Conservation (phyloP, 768 basidiomycete species). For the Hygrophorus pudorinus region DNA sequence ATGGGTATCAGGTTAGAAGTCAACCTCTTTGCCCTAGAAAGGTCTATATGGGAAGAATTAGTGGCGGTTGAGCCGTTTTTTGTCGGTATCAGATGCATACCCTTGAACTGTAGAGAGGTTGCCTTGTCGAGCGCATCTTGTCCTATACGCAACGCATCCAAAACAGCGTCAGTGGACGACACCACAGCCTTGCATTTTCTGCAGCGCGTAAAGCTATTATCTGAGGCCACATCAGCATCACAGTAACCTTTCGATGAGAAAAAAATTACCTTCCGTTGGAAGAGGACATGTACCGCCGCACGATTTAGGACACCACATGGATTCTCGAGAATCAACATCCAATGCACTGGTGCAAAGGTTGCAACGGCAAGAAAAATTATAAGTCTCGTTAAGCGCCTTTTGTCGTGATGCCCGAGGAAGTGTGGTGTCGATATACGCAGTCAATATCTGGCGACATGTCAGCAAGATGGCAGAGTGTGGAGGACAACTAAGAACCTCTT, state of each 20-base stretch:
- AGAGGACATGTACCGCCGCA: conserved; percentile 58
- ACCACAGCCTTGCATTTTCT: conserved; percentile 42
- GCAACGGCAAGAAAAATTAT: conserved; percentile 73
- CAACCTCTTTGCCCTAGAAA: conserved; percentile 43
- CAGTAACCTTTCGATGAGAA: not conserved
- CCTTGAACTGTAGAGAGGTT: conserved; percentile 44
- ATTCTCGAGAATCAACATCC: conserved; percentile 53
- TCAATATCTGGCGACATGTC: conserved; percentile 48
- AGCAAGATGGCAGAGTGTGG: not conserved
- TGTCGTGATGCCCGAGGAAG: conserved; percentile 49
- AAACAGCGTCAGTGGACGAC: conserved; percentile 37
- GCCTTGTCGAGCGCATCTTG: conserved; percentile 73
- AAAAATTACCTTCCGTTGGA: conserved; percentile 47
- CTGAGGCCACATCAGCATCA: conserved; percentile 21
- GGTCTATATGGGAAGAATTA: conserved; percentile 31
- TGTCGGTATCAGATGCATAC: conserved; percentile 21
- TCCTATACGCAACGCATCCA: conserved; percentile 59
- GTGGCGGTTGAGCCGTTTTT: not conserved
- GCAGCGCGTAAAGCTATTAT: conserved; percentile 40
- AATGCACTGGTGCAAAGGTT: conserved; percentile 32
- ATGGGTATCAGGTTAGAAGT: conserved; percentile 59
- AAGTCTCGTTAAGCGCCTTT: conserved; percentile 53
- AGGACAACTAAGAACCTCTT: conserved; percentile 47
- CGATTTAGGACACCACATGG: conserved; percentile 55
- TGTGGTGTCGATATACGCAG: conserved; percentile 81